These are phyloP conservation scores for Cordyceps cicadae DNA, from an alignment of 2,329 filamentous ascomycete species.

Conservation along the genomic window DNA sequence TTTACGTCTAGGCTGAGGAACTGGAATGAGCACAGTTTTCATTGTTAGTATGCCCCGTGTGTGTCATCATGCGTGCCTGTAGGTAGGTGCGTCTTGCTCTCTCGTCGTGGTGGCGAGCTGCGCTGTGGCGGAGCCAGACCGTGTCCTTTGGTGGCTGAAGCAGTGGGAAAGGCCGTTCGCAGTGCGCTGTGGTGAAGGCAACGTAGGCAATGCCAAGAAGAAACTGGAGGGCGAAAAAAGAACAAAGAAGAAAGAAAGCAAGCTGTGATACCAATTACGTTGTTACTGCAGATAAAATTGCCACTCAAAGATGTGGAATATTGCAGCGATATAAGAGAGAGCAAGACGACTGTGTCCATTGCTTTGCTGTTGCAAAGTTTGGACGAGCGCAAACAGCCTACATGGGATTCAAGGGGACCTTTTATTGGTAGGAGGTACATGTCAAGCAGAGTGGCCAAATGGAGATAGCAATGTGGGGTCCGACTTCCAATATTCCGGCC, in stretches of 20 bases:
- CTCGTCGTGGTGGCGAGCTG: background rate
- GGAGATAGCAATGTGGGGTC: background rate
- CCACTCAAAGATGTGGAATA: too few species aligned
- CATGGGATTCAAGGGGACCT: too few species aligned
- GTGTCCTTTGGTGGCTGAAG: constrained; percentile 2
- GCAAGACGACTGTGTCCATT: background rate
- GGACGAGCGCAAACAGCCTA: background rate
- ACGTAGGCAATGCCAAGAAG: too few species aligned
- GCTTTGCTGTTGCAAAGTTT: background rate
- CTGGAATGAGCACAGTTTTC: background rate
- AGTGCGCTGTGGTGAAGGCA: background rate
- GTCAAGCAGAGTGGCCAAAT: background rate
- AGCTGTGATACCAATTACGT: too few species aligned
- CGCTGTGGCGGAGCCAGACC: background rate
- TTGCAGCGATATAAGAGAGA: too few species aligned
- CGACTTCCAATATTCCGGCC: background rate
- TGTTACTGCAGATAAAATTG: too few species aligned
- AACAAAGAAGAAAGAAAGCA: too few species aligned
- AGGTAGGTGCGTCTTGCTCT: background rate
- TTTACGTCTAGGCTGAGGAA: background rate
- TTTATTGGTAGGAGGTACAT: too few species aligned
- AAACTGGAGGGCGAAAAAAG: too few species aligned
- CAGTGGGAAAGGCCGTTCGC: background rate
- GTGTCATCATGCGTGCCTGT: background rate
- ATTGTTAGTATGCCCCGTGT: background rate